A percentile compares a stretch with the other conserved stretches of the same genome.
Conservation (phyloP, 2,329 filamentous ascomycete species). For the Diaporthe ilicicola region DNA sequence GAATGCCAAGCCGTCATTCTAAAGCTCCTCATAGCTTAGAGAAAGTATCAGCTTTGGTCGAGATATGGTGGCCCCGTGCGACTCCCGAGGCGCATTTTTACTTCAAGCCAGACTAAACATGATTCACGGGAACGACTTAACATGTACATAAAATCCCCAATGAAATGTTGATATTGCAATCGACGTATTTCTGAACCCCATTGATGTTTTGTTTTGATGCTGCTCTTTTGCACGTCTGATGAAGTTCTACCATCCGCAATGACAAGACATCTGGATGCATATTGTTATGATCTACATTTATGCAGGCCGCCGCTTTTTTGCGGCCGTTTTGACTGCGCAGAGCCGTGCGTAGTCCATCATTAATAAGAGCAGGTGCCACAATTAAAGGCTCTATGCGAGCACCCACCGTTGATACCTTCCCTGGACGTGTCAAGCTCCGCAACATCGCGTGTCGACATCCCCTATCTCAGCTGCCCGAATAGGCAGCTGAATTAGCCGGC, state of each 20-base stretch:
- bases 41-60: background rate
- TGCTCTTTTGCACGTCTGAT: background rate
- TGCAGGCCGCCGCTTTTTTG: too few species aligned
- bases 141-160: background rate
- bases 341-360: too few species aligned
- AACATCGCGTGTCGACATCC: background rate
- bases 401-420: background rate
- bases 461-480: background rate
- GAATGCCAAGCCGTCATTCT: conserved; percentile 63
- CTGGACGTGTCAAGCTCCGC: background rate
- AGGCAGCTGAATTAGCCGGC: conserved; percentile 4
- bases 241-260: too few species aligned
- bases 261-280: too few species aligned
- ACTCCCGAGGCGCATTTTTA: background rate
- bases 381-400: background rate
- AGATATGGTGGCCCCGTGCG: conserved; percentile 20
- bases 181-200: background rate
- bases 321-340: too few species aligned
- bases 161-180: background rate
- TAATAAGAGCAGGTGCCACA: background rate
- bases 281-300: too few species aligned
- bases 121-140: background rate
- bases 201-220: background rate
- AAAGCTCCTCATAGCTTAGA: conserved; percentile 21
- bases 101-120: background rate